Base-by-base conservation (phyloP, 768 basidiomycete species). In the Tricholoma flavovirens region DNA sequence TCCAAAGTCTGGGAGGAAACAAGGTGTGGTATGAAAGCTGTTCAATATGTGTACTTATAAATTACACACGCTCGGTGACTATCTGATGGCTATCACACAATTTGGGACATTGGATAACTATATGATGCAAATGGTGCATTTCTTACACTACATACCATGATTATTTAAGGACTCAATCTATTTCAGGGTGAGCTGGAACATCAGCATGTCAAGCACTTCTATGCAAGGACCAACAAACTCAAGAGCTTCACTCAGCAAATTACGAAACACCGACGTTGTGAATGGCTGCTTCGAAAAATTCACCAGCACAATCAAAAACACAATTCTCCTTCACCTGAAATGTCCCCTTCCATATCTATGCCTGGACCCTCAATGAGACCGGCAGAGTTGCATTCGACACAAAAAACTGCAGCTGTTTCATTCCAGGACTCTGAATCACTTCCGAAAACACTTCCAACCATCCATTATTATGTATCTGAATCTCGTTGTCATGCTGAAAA, bases 141-240 rank as follows among this genome's bases (percentile, higher is more conserved):
- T 38, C 8, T 38, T 38, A n/a, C 12, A 17, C 21, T 33, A 10
- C 29, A 29, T 29, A 29, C 26, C n/a, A 32, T 49, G n/a, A 38
- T 38, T 17, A 38, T 17, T 38, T 38, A 38, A 33, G 33, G 15
- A 9, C 46, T 15, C 30, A 12, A 35, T 42, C 22, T 26, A 8
- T 42, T 32, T 19, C 46, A 77, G 76, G 69, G 72, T 2, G 75
- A 78, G 55, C 64, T 67, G 0, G 67, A 76, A 56, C 77, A 80
- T 50, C 57, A 63, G 0, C 58, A 49, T 0, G 64, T 68, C 8
- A 79, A 80, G 58, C 40, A 55, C 0, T 71, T 66, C 42, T 79
- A 74, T 46, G 26, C 56, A 4, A 58, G 62, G 0, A 70, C 69
- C 1, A 71, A 69, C 60, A 75, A 75, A 53, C 66, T 62, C 17